Conservation (phyloP, 805 yeast species). For the Sungouiozyma intestinalis region DNA sequence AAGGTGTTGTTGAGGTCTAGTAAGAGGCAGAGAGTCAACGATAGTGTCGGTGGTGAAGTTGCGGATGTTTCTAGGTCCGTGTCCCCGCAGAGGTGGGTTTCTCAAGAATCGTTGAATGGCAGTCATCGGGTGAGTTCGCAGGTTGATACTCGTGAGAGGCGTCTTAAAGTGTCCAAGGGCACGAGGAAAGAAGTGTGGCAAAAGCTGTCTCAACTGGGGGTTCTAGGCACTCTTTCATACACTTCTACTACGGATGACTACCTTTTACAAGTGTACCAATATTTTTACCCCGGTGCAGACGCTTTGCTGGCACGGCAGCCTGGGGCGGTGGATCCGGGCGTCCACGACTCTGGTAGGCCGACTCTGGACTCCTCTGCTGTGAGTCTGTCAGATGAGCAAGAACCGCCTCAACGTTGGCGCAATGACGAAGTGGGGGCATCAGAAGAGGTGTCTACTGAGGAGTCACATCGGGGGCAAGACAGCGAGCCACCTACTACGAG, state of each 20-base stretch:
- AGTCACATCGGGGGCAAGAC: not conserved
- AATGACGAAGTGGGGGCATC: not conserved
- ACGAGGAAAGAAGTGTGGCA: conserved; percentile 26
- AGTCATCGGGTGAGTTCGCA: not conserved
- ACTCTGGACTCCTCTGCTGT: not conserved
- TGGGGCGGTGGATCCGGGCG: not conserved
- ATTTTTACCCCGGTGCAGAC: conserved; percentile 17
- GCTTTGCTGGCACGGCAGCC: not conserved
- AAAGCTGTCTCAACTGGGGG: conserved; percentile 22
- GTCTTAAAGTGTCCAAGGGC: conserved; percentile 1
- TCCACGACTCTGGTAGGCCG: not conserved
- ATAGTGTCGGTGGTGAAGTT: not conserved
- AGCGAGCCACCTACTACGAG: not conserved
- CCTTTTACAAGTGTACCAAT: conserved; percentile 22
- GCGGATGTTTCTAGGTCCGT: not conserved
- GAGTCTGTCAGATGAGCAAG: not conserved
- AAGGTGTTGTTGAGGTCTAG: conserved; percentile 13
- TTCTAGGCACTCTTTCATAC: conserved; percentile 25
- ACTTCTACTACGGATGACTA: conserved; percentile 24
- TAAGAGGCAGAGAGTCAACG: not conserved
- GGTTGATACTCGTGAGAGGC: not conserved
- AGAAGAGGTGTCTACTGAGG: not conserved
- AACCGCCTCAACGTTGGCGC: not conserved
- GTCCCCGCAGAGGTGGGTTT: not conserved
- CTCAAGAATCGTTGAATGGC: not conserved